phyloP scores from a whole-genome alignment of 1,139 yeast genomes.

The Yamadazyma taylorii region DNA sequence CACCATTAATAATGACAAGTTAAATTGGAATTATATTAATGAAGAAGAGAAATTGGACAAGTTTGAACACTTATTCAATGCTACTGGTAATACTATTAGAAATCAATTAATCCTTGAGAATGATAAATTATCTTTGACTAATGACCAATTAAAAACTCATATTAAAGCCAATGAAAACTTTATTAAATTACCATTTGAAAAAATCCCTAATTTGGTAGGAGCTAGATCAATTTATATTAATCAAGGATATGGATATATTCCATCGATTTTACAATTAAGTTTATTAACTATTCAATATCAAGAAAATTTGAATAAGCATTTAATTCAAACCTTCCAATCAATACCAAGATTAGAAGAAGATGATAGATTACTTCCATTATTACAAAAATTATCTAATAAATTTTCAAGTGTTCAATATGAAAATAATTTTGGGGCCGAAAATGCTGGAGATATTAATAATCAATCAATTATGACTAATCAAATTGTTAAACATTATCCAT shows the following conservation, averaged over 20 bases:
- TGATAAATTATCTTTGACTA: conserved; percentile 30
- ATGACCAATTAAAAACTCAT: conserved; percentile 44
- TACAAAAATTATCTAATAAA: conserved; percentile 76
- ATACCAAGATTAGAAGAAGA: conserved; percentile 90
- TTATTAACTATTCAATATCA: conserved; percentile 68
- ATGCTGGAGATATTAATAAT: conserved; percentile 59
- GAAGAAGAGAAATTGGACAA: conserved; percentile 58
- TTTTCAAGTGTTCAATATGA: conserved; percentile 61
- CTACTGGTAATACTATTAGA: conserved; percentile 42
- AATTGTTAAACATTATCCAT: conserved; percentile 69
- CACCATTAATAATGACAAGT: conserved; percentile 46
- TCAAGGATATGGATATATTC: conserved; percentile 80
- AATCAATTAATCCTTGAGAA: conserved; percentile 32
- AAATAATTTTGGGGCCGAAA: conserved; percentile 25
- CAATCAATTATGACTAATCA: conserved; percentile 56
- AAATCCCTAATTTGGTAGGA: conserved; percentile 73
- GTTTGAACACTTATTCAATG: conserved; percentile 53
- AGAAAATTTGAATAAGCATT: conserved; percentile 48
- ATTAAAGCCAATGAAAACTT: conserved; percentile 56
- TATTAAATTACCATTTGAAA: conserved; percentile 85
- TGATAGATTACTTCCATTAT: conserved; percentile 80
- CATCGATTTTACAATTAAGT: conserved; percentile 75
- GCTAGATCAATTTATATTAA: conserved; percentile 65
- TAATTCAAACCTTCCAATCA: conserved; percentile 71
- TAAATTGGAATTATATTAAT: conserved; percentile 71